phyloP scores from a whole-genome alignment of 208 protist genomes.

The Porcisia hertigi region DNA sequence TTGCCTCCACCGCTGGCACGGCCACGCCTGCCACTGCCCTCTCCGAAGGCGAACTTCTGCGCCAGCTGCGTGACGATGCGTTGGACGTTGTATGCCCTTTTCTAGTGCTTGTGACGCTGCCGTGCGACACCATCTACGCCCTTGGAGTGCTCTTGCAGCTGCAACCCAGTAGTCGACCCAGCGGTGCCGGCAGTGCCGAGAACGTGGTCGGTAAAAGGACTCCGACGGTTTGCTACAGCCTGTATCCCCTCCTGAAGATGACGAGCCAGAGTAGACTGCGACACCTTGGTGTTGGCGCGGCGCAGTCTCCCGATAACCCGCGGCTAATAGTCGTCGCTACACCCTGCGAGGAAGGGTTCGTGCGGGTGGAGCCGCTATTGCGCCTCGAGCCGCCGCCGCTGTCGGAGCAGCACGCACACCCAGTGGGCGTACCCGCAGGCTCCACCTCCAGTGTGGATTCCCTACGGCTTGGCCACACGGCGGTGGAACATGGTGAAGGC shows the following conservation, averaged over 20 bases:
- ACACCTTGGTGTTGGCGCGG: constrained; percentile 46
- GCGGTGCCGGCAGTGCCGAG: background rate
- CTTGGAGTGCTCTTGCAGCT: constrained; percentile 35
- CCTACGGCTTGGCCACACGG: constrained; percentile 2
- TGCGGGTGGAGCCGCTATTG: constrained; percentile 35
- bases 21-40: background rate
- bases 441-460: background rate
- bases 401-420: background rate
- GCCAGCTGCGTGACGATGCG: constrained; percentile 28
- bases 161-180: constrained; percentile 1
- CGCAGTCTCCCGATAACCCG: constrained; percentile 48
- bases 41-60: constrained; percentile 21
- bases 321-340: constrained; percentile 41
- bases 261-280: constrained; percentile 46
- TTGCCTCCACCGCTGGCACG: background rate
- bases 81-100: constrained; percentile 35
- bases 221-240: constrained; percentile 24
- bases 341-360: constrained; percentile 67
- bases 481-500: background rate
- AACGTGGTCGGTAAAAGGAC: background rate
- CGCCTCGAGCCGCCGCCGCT: background rate
- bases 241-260: constrained; percentile 47
- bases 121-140: constrained; percentile 35
- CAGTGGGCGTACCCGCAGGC: background rate
- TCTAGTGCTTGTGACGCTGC: constrained; percentile 25